These are phyloP conservation scores for Akanthomyces lecanii DNA, from an alignment of 2,329 filamentous ascomycete genomes.

Conservation along the genomic window DNA sequence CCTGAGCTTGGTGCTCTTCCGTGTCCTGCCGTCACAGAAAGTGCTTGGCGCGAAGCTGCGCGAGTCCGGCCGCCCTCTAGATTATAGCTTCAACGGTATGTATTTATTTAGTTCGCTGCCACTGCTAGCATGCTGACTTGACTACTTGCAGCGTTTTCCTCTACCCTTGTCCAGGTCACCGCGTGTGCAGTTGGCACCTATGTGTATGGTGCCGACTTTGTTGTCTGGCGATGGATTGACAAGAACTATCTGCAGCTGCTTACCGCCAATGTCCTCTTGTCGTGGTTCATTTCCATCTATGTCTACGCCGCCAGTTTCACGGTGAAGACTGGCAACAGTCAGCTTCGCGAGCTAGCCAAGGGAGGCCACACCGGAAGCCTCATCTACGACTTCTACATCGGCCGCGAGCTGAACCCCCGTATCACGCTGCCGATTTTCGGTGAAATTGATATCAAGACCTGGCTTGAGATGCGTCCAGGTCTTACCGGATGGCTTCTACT, in stretches of 20 bases:
- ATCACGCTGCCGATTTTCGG: slow-evolving; percentile 71
- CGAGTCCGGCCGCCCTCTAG: slow-evolving; percentile 61
- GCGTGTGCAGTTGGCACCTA: slow-evolving; percentile 67
- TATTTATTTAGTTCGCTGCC: background rate
- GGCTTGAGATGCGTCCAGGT: slow-evolving; percentile 80
- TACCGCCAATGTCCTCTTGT: slow-evolving; percentile 73
- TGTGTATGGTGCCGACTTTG: slow-evolving; percentile 70
- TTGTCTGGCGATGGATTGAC: slow-evolving; percentile 83
- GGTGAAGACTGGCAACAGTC: slow-evolving; percentile 65
- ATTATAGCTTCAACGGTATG: slow-evolving; percentile 73
- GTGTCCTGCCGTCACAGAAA: slow-evolving; percentile 67
- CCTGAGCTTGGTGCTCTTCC: slow-evolving; percentile 66
- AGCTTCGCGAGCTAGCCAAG: slow-evolving; percentile 69
- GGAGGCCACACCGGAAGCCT: slow-evolving; percentile 77
- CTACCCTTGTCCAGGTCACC: slow-evolving; percentile 65
- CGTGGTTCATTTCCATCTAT: slow-evolving; percentile 64
- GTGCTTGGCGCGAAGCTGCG: slow-evolving; percentile 63
- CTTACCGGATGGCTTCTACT: slow-evolving; percentile 81
- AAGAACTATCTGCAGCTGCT: slow-evolving; percentile 83
- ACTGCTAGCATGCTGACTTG: rapidly evolving
- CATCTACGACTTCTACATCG: slow-evolving; percentile 92
- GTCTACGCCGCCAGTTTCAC: slow-evolving; percentile 76
- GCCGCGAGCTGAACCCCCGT: slow-evolving; percentile 89
- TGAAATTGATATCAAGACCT: slow-evolving; percentile 82
- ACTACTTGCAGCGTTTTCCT: slow-evolving; percentile 57